phyloP scores from a whole-genome alignment of 371 early-diverging fungal species.

The Mucor irregularis region DNA sequence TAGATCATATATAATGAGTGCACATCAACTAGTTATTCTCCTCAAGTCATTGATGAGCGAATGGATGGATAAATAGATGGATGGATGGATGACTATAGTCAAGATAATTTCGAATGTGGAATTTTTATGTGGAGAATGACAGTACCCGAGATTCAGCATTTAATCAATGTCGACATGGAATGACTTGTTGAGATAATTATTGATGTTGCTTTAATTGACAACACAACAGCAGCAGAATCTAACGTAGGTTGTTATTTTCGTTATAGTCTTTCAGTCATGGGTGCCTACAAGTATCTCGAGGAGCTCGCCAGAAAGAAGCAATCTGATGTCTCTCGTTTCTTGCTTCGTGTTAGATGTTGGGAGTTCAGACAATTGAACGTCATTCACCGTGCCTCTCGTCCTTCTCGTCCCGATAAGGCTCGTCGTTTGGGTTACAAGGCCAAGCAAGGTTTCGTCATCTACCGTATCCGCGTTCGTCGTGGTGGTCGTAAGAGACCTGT shows the following conservation, averaged over 20 bases:
- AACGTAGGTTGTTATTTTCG: not conserved
- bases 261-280: slow-evolving; percentile 4
- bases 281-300: slow-evolving; percentile 94
- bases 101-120: too few relatives aligned
- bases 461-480: slow-evolving; percentile 98
- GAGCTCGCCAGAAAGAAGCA: slow-evolving; percentile 99
- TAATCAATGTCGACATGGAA: too few relatives aligned
- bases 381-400: slow-evolving; percentile 97
- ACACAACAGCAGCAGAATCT: too few relatives aligned
- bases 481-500: slow-evolving; percentile 97
- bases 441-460: slow-evolving; percentile 98
- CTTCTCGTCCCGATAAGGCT: slow-evolving; percentile 99
- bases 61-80: slow-evolving; percentile 7
- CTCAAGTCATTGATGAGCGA: not conserved
- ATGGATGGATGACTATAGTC: slow-evolving; percentile 1
- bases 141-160: too few relatives aligned
- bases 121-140: too few relatives aligned
- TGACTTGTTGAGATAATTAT: too few relatives aligned
- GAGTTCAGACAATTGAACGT: slow-evolving; percentile 93
- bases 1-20: not conserved
- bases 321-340: slow-evolving; percentile 98
- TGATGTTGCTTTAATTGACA: too few relatives aligned
- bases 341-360: slow-evolving; percentile 97
- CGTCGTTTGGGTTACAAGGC: slow-evolving; percentile 99
- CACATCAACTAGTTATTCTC: not conserved